Base-by-base conservation (phyloP, 225 moss, liverwort and hornwort species). In the Bryum argenteum region DNA sequence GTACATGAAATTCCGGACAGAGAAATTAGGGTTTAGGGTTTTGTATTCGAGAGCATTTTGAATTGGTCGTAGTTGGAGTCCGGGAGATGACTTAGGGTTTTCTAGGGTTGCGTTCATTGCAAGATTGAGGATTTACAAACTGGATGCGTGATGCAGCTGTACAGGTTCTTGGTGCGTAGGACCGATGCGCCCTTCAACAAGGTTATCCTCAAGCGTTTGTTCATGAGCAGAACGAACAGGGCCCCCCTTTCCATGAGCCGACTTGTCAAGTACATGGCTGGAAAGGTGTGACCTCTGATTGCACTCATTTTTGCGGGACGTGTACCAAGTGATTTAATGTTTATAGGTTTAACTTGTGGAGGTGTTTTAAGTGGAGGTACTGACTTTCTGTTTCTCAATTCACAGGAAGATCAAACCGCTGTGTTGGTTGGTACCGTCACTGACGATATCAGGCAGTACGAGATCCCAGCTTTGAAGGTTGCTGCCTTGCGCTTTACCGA, bases 111-210 rank as follows among this genome's bases (percentile, higher is more conserved):
- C 1, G 6, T 68, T 8, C 8, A 38, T 3, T 10, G 3, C 7
- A 6, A 11, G 1, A 12, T 63, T 63, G 45, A 38, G 38, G 15
- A 51, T 37, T 72, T 10, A 61, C 44, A 8, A 42, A 13, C 0
- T 20, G 50, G 43, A 15, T 42, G 20, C 11, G 8, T 51, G 43
- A 22, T 54, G 54, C 78, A 93, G 90, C 77, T 93, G 19, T 93
- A 91, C 76, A 75, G 89, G 58, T 93, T 93, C 45, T 67, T 93
- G 62, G 93, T 93, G 3, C 73, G 93, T 18, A 79, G 93, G 77
- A 91, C 93, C 13, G 84, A 93, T 33, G 80, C 89, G 16, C 89
- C 89, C 18, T 93, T 93, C 84, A 90, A 90, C 69, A 73, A 57
- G 0, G 91, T 91, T 15, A 42, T 91, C 1, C 66, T 93, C 74